Conservation (phyloP, 2,329 filamentous ascomycete species). For the Trichoderma pleuroti region DNA sequence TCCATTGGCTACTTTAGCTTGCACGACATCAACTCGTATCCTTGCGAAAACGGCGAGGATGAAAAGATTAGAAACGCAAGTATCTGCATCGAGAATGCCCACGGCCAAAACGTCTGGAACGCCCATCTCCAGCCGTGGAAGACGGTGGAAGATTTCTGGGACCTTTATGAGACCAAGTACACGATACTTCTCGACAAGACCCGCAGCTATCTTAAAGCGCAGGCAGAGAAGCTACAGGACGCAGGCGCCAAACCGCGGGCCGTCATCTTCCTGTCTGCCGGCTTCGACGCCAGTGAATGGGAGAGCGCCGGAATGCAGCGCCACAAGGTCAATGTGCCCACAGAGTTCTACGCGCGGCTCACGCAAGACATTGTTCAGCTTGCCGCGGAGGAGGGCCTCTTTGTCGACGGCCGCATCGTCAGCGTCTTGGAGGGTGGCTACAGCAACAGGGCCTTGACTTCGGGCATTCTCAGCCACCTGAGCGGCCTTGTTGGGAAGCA, state of each 20-base stretch:
- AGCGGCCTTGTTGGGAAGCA: conserved; percentile 69
- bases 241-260: conserved; percentile 66
- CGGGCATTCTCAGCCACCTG: conserved; percentile 85
- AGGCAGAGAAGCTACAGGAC: conserved; percentile 62
- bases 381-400: conserved; percentile 72
- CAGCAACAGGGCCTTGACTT: conserved; percentile 84
- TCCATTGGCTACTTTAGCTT: conserved; percentile 94
- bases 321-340: conserved; percentile 92
- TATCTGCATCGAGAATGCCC: conserved; percentile 88
- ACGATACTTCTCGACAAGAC: conserved; percentile 74
- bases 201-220: conserved; percentile 67
- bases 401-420: conserved; percentile 79
- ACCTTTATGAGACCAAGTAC: conserved; percentile 78
- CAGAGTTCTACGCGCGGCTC: conserved; percentile 90
- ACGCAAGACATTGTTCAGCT: conserved; percentile 80
- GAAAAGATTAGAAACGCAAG: conserved; percentile 94
- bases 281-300: conserved; percentile 96
- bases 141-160: conserved; percentile 81
- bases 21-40: conserved; percentile 98
- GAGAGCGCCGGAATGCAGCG: conserved; percentile 91
- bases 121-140: conserved; percentile 89
- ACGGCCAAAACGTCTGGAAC: conserved; percentile 94
- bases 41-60: conserved; percentile 88
- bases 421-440: conserved; percentile 96
- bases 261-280: conserved; percentile 91